Conservation (phyloP, 2,329 filamentous ascomycete genomes). For the Alternaria arbusti region DNA sequence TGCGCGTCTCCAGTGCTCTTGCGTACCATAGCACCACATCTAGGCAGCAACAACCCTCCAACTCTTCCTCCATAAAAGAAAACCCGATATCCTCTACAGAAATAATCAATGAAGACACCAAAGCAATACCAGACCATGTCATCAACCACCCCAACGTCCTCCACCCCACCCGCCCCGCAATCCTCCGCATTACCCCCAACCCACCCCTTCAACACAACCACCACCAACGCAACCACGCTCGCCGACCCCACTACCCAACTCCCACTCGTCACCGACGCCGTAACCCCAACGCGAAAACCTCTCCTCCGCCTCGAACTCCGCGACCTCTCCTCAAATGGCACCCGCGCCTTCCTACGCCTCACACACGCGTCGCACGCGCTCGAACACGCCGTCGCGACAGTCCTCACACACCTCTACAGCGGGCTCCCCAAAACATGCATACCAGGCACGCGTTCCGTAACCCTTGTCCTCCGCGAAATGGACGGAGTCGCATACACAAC, state of each 20-base stretch:
- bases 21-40: not conserved
- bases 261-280: slow-evolving; percentile 8
- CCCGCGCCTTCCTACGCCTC: slow-evolving; percentile 69
- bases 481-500: slow-evolving; percentile 88
- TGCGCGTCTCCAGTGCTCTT: not conserved
- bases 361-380: slow-evolving; percentile 69
- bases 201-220: slow-evolving; percentile 10
- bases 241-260: not conserved
- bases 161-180: slow-evolving; percentile 33
- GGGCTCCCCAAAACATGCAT: slow-evolving; percentile 42
- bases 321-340: slow-evolving; percentile 63
- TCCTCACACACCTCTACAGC: slow-evolving; percentile 75
- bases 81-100: not conserved
- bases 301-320: slow-evolving; percentile 56
- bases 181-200: slow-evolving; percentile 36
- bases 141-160: slow-evolving; percentile 15
- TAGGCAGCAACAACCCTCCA: not conserved
- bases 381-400: slow-evolving; percentile 66
- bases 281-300: slow-evolving; percentile 47
- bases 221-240: slow-evolving; percentile 1
- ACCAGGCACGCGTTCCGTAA: slow-evolving; percentile 81
- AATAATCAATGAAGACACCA: slow-evolving; percentile 26
- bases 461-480: slow-evolving; percentile 80
- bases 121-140: slow-evolving; percentile 49
- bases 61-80: not conserved